These are phyloP conservation scores for Pseudocercospora cruenta DNA, from an alignment of 2,329 filamentous ascomycete species.

Conservation along the genomic window DNA sequence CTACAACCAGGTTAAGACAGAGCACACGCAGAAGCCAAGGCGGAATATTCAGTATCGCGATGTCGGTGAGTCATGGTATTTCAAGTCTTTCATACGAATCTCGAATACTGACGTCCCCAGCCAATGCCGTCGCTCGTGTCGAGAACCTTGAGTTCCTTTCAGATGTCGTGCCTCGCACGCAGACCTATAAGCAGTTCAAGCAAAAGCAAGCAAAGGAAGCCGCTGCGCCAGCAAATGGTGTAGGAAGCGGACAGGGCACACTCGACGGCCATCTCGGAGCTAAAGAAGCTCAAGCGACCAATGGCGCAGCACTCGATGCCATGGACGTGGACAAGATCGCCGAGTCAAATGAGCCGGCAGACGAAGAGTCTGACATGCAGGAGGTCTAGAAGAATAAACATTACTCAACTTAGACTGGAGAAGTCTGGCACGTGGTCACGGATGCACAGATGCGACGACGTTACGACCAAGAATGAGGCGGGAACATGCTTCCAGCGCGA, in stretches of 20 bases:
- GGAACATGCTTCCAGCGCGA: neutral
- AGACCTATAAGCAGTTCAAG: constrained; percentile 78
- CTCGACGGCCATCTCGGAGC: constrained; percentile 24
- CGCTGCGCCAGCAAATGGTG: constrained; percentile 14
- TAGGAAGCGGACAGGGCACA: constrained; percentile 18
- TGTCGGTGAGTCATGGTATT: constrained; percentile 63
- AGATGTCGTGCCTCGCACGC: constrained; percentile 86
- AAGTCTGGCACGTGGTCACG: neutral
- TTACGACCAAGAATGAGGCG: neutral
- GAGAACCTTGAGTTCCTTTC: constrained; percentile 95
- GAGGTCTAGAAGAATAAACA: neutral
- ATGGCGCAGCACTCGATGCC: constrained; percentile 26
- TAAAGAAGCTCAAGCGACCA: constrained; percentile 29
- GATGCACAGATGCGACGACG: neutral
- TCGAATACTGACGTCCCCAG: constrained; percentile 47
- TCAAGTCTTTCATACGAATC: too few relatives aligned
- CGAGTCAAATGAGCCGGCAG: neutral
- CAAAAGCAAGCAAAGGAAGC: constrained; percentile 48
- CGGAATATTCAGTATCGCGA: constrained; percentile 96
- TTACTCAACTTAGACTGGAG: neutral
- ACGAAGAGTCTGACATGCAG: neutral
- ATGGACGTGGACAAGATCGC: constrained; percentile 31
- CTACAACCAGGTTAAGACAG: constrained; percentile 85
- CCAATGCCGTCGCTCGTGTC: constrained; percentile 80
- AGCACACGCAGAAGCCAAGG: constrained; percentile 74